Evolutionary conservation across 768 basidiomycete genomes (phyloP).

Genomic region (Inosperma sp.): DNA sequence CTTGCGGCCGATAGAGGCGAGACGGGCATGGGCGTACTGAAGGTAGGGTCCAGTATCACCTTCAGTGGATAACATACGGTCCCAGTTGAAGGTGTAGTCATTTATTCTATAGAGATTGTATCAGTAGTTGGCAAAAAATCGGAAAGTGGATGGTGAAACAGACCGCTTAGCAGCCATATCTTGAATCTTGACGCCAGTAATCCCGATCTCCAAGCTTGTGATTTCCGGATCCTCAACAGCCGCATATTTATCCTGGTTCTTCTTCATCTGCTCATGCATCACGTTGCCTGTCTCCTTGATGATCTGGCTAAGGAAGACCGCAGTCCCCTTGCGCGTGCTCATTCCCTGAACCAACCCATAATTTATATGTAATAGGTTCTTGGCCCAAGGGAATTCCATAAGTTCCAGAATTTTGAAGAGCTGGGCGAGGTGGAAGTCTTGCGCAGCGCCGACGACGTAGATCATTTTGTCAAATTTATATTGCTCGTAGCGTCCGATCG

Average conservation of each 20-base stretch:
- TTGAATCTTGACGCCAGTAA: constrained; percentile 96
- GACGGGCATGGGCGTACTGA: constrained; percentile 93
- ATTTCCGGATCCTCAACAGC: constrained; percentile 83
- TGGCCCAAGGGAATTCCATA: constrained; percentile 87
- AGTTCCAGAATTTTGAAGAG: constrained; percentile 91
- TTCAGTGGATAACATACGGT: constrained; percentile 92
- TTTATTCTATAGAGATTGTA: constrained; percentile 61
- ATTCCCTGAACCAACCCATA: constrained; percentile 92
- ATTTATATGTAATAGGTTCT: constrained; percentile 80
- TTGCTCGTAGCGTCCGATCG: constrained; percentile 86
- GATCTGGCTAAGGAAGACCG: constrained; percentile 92
- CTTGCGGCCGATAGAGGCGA: constrained; percentile 87
- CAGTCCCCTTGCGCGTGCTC: constrained; percentile 91
- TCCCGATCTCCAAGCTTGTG: constrained; percentile 79
- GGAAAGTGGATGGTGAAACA: constrained; percentile 16
- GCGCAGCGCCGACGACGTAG: constrained; percentile 87
- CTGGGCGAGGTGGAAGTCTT: constrained; percentile 84
- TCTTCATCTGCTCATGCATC: constrained; percentile 97
- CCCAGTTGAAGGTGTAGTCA: constrained; percentile 94
- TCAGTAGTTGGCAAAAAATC: background rate
- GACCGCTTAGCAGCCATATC: constrained; percentile 94
- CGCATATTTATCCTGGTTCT: constrained; percentile 89
- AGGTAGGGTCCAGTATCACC: constrained; percentile 95
- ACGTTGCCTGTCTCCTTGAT: constrained; percentile 80
- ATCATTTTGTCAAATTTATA: constrained; percentile 89